phyloP scores from a whole-genome alignment of 2,329 filamentous ascomycete species.

The Fusarium sp. region DNA sequence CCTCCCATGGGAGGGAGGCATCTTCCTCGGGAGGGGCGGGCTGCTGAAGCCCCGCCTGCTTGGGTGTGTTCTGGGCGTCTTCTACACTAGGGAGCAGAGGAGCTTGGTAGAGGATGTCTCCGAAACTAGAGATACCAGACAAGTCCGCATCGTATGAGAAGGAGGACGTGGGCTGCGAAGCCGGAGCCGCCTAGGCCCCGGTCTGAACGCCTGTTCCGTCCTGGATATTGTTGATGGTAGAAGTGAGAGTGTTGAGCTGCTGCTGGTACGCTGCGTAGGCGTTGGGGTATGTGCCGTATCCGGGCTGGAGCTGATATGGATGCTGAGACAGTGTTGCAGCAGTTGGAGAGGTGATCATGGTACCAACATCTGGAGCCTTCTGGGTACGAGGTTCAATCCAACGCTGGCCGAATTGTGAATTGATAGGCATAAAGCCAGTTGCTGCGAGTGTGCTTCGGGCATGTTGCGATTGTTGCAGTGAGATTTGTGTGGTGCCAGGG shows the following conservation, averaged over 20 bases:
- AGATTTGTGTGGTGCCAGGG: neutral
- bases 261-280: neutral
- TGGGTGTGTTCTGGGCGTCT: too few species aligned
- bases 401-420: conserved; percentile 7
- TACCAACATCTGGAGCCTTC: neutral
- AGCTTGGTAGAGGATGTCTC: conserved; percentile 2
- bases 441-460: neutral
- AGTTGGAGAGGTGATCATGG: neutral
- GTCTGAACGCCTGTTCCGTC: conserved; percentile 3
- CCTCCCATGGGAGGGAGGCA: neutral
- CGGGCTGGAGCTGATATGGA: neutral
- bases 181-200: conserved; percentile 27
- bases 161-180: conserved; percentile 9
- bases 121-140: neutral
- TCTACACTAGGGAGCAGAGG: neutral
- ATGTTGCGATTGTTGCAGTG: conserved; percentile 9
- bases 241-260: neutral
- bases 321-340: neutral
- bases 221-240: neutral
- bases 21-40: neutral
- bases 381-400: neutral
- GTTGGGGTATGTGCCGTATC: neutral
- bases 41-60: neutral
- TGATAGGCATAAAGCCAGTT: conserved; percentile 17
- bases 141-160: neutral